Evolutionary conservation across 106 monocot species (phyloP).

Genomic region (Allium cepa): DNA sequence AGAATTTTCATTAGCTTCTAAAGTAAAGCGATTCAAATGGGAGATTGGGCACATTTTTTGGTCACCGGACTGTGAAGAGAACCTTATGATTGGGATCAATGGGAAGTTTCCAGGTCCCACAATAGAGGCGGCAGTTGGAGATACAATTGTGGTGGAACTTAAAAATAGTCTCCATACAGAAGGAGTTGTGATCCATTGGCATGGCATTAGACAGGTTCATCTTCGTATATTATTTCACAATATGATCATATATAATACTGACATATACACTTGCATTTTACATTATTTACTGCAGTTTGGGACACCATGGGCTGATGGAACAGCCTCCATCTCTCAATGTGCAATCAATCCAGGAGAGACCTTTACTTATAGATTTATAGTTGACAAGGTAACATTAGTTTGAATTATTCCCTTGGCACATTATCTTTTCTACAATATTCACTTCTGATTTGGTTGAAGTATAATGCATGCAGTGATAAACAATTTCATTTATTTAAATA

Average conservation of each 20-base stretch:
- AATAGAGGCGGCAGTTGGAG: constrained; percentile 60
- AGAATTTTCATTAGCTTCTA: constrained; percentile 9
- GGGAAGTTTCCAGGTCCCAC: constrained; percentile 80
- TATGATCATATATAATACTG: too few relatives aligned
- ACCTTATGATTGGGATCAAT: constrained; percentile 57
- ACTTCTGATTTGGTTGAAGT: too few relatives aligned
- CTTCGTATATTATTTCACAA: neutral
- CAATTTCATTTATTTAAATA: too few relatives aligned
- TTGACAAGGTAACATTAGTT: constrained; percentile 50
- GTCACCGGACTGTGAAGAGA: constrained; percentile 73
- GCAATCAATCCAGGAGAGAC: constrained; percentile 69
- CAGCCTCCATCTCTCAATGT: constrained; percentile 75
- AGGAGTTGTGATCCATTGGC: constrained; percentile 85
- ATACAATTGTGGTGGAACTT: constrained; percentile 57
- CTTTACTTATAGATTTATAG: constrained; percentile 57
- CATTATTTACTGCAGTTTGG: constrained; percentile 33
- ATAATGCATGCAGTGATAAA: too few relatives aligned
- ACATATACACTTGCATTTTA: too few relatives aligned
- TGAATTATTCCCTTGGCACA: neutral
- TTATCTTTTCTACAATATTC: too few relatives aligned
- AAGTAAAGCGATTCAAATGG: constrained; percentile 45
- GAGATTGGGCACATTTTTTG: constrained; percentile 57
- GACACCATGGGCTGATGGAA: constrained; percentile 87
- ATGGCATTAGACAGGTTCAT: constrained; percentile 72
- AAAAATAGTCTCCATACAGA: constrained; percentile 71